A percentile compares a stretch with the other conserved stretches of the same genome.
phyloP scores from a whole-genome alignment of 2,329 filamentous ascomycete species.

The Claviceps pazoutovae region DNA sequence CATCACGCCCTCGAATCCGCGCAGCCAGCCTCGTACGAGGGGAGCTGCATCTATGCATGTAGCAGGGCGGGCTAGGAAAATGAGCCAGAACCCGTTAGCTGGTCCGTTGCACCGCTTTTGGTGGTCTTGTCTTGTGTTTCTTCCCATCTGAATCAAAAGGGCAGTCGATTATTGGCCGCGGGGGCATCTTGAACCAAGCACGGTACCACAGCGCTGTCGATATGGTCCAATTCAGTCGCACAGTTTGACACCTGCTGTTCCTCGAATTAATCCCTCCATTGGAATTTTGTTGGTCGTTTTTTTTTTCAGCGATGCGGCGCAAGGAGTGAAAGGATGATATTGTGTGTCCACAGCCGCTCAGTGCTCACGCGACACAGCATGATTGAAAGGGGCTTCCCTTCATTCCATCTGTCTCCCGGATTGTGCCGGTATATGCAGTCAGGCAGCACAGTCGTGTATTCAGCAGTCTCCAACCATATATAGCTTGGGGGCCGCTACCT shows the following conservation, averaged over 20 bases:
- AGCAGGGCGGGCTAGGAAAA: neutral
- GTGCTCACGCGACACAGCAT: neutral
- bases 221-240: neutral
- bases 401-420: neutral
- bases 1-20: too few relatives aligned
- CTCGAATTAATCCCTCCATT: neutral
- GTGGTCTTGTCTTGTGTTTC: neutral
- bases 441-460: neutral
- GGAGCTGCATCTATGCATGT: neutral
- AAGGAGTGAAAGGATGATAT: neutral
- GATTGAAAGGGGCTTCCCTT: neutral
- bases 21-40: neutral
- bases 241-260: neutral
- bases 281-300: neutral
- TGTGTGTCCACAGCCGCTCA: neutral
- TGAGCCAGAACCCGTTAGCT: neutral
- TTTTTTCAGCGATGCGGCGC: neutral
- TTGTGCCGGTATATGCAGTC: neutral
- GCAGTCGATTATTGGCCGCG: neutral
- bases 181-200: neutral
- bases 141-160: neutral
- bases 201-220: neutral
- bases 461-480: neutral
- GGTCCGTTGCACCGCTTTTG: neutral
- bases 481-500: neutral